Percentiles rank a stretch among this genome's conserved stretches.
Evolutionary conservation across 202 grass and related monocot species (phyloP).

Genomic region (Sporobolus alterniflorus): DNA sequence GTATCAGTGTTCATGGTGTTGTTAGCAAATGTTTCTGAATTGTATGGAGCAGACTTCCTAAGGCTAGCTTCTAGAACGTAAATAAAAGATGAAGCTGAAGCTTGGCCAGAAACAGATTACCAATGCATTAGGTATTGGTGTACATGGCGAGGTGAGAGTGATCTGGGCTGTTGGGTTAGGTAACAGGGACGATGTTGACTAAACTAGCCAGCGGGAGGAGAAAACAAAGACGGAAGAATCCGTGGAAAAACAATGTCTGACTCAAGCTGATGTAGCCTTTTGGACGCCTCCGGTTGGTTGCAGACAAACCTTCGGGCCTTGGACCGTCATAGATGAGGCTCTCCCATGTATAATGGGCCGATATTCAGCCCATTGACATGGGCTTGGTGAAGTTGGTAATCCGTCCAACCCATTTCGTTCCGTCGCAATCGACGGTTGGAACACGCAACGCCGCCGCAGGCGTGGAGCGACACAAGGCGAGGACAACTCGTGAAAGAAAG

Average conservation of each 20-base stretch:
- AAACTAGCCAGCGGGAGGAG: background rate
- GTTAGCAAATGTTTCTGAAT: background rate
- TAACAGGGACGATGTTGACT: background rate
- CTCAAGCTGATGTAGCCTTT: too few species aligned
- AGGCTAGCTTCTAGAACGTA: background rate
- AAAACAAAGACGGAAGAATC: background rate
- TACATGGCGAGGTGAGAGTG: background rate
- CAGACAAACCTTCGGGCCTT: background rate
- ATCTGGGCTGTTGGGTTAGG: slow-evolving; percentile 15
- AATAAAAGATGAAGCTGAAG: background rate
- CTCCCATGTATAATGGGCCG: too few species aligned
- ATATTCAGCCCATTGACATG: background rate
- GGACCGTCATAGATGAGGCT: background rate
- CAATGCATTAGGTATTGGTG: background rate
- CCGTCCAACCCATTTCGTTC: background rate
- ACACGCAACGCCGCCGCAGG: background rate
- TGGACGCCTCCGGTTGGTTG: background rate
- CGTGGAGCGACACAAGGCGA: background rate
- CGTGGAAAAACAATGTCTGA: background rate
- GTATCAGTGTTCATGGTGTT: background rate
- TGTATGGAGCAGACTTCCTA: background rate
- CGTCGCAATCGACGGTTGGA: background rate
- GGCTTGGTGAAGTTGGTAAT: background rate
- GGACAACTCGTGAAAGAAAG: too few species aligned
- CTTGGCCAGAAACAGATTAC: background rate